Base-by-base conservation (phyloP, 345 rosid species). In the Erodium maritimum region DNA sequence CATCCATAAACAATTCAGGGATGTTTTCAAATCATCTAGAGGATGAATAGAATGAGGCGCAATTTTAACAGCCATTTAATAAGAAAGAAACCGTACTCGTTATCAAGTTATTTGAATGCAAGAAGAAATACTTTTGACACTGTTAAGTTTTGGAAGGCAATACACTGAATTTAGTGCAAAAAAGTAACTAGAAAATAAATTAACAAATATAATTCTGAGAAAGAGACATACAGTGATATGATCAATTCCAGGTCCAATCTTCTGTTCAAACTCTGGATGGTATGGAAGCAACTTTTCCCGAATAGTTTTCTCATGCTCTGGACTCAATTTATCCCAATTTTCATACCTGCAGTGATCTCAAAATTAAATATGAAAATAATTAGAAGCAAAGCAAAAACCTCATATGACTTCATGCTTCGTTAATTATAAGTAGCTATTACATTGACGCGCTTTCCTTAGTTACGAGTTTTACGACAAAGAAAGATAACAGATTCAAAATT, bases 201-300 rank as follows among this genome's bases (percentile, higher is more conserved):
- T 16, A n/a, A 13, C 21, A 33, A 14, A 37, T 33, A 23, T 18
- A 33, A 23, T 48, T 21, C 45, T 17, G 17, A 33, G 34, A 55
- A 56, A 52, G 50, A 57, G 61, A 63, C 81, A 61, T 82, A 93
- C 96, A 59, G 85, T 85, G 65, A 89, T 80, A 66, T 77, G 79
- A 71, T 83, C 95, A 54, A 89, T 79, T 57, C 99, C 97, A 67
- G 82, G 76, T 23, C 99, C 99, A 4, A 82, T 79, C 77, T 93
- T 93, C 80, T 79, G 78, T 65, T 87, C 79, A 45, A 21, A 76
- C 22, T 80, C 90, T 0, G 96, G 97, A 72, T 93, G 99, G 70
- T 79, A 77, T 1, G 95, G 90, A 78, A 93, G 97, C 67, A 93
- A 65, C 76, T 74, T 85, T 66, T 93, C 91, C 11, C 79, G 65